Evolutionary conservation across 164 flowering plant genomes (phyloP).

Genomic region (Malania oleifera): DNA sequence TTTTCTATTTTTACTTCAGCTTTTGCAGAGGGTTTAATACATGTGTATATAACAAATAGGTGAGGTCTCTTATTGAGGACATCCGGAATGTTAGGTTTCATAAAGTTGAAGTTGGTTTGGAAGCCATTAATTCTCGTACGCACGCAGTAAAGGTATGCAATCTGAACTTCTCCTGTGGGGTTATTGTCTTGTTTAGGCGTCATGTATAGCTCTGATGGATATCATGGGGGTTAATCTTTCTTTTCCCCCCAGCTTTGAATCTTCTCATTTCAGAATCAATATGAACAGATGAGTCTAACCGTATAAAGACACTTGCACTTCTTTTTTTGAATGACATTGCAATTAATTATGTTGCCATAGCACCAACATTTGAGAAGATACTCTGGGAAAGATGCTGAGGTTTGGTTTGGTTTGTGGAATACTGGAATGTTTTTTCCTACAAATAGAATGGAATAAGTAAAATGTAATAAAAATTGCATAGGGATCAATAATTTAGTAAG

Average conservation of each 20-base stretch:
- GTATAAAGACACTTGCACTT: no score
- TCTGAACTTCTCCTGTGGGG: no score
- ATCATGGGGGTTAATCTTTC: no score
- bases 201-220: no score
- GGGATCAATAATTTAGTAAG: no score
- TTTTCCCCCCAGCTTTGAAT: no score
- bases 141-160: slow-evolving; percentile 72
- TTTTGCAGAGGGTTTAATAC: slow-evolving; percentile 1
- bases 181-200: no score
- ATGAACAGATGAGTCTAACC: no score
- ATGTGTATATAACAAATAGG: slow-evolving; percentile 36
- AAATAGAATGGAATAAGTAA: not conserved
- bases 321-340: not conserved
- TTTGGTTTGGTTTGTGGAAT: not conserved
- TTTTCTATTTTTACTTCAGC: not conserved
- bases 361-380: not conserved
- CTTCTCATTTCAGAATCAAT: no score
- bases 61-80: slow-evolving; percentile 79
- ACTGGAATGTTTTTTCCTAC: not conserved
- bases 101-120: slow-evolving; percentile 74
- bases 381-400: not conserved
- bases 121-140: slow-evolving; percentile 65
- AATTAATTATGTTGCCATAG: not conserved
- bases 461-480: no score
- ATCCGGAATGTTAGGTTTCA: slow-evolving; percentile 86